Evolutionary conservation across 495 filamentous ascomycete genomes (phyloP).

Genomic region (Corynascus novoguineensis): DNA sequence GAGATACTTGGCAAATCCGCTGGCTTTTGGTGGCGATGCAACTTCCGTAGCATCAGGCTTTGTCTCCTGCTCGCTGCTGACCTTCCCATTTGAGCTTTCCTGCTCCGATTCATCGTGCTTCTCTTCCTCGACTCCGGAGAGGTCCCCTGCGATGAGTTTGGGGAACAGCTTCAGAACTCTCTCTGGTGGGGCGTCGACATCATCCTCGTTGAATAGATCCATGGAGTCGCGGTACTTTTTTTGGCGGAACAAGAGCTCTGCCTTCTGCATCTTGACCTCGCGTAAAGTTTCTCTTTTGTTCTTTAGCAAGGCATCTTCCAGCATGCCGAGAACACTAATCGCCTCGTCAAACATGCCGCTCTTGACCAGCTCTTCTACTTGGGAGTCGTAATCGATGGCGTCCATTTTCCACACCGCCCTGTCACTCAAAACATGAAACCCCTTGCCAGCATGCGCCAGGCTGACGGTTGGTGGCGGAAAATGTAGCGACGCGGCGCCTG

Average conservation of each 20-base stretch:
- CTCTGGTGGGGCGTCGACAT: slow-evolving; percentile 83
- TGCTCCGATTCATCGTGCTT: slow-evolving; percentile 35
- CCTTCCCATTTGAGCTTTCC: slow-evolving; percentile 45
- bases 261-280: slow-evolving; percentile 84
- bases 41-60: slow-evolving; percentile 33
- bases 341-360: slow-evolving; percentile 82
- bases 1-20: slow-evolving; percentile 47
- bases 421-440: slow-evolving; percentile 85
- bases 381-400: slow-evolving; percentile 84
- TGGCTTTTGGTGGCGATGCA: slow-evolving; percentile 39
- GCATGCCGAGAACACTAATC: slow-evolving; percentile 77
- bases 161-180: slow-evolving; percentile 84
- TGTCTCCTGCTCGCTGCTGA: slow-evolving; percentile 36
- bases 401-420: slow-evolving; percentile 93
- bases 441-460: slow-evolving; percentile 88
- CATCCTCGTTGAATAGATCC: slow-evolving; percentile 74
- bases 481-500: slow-evolving; percentile 74
- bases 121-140: slow-evolving; percentile 50
- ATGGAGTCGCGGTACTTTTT: slow-evolving; percentile 83
- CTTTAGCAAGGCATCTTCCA: slow-evolving; percentile 84
- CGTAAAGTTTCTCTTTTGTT: slow-evolving; percentile 76
- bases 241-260: slow-evolving; percentile 72
- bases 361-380: slow-evolving; percentile 78
- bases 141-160: slow-evolving; percentile 71
- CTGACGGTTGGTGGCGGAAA: slow-evolving; percentile 93